Evolutionary conservation across 1,284 basidiomycete species (phyloP), one percentile per base, ranked within the genome.

Genomic region (Amylostereum chailletii): DNA sequence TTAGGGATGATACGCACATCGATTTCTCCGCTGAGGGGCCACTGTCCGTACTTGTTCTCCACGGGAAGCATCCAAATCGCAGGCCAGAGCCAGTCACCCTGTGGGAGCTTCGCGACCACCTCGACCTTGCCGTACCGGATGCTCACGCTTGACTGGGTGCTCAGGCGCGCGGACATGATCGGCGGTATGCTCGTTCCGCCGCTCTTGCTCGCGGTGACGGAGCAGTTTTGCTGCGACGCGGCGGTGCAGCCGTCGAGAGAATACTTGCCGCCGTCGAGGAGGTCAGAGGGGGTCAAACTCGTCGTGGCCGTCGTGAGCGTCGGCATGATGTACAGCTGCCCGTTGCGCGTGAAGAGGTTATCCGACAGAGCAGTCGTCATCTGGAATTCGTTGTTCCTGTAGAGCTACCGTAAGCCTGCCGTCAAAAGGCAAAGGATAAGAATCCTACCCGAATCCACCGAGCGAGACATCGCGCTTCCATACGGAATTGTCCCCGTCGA

Each of bases 61-160:
- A 72, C 73, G 11, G 90, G 89, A 49, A 90, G 64, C 87, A 92
- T 85, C 83, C 85, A 88, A 51, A 93, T 78, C 0, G 86, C 83
- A 2, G 89, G 90, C 89, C 90, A 92, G 47, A 92, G 66, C 90
- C 87, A 82, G 55, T 80, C 77, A 1, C 76, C 74, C 51, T 59
- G 59, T 3, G 66, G 68, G 26, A 70, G 44, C 56, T 68, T 68
- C 50, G 69, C 66, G 29, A 64, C 66, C 9, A 92, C 75, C 62
- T 92, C 89, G 46, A 92, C 77, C 52, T 81, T 76, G 30, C 89
- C 90, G 58, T 76, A 86, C 58, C 69, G 70, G 64, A 91, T 81
- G 48, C 68, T 77, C 40, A 77, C 71, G 47, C 71, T 78, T 26
- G 75, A 71, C 56, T 76, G 71, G 42, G 89, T 92, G 52, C 74